Evolutionary conservation across 2,329 filamentous ascomycete species (phyloP), one percentile per base, ranked within the genome.

Genomic region (Penicillium sp.): DNA sequence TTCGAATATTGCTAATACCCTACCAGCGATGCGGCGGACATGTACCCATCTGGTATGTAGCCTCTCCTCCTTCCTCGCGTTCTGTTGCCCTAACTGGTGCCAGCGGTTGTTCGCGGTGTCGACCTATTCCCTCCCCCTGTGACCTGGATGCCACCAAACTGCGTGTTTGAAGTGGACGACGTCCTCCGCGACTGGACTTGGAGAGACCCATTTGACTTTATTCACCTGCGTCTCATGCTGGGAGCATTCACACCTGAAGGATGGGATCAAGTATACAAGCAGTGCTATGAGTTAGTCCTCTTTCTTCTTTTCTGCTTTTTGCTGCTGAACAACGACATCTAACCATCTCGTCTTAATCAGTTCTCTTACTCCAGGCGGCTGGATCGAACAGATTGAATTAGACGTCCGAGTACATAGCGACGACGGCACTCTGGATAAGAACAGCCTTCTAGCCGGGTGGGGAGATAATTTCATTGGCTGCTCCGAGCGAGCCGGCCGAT

Each of bases 121-220:
- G 65, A 67, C 44, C 54, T 67, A 5, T 67, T 64, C 13, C 59
- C 58, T 1, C 59, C 59, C 16, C 59, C 59, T 0, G 50, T 54
- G 10, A 43, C 49, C 7, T 68, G 62, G 62, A 59, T 59, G 48
- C 63, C 65, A 18, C 64, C 66, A 7, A 68, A 68, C 50, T 65
- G 59, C 38, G 14, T 59, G n/a, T 61, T 67, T 41, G 64, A 66
- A 42, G 60, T 68, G 16, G 61, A 66, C 26, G 65, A 68, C 56
- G 36, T 59, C 7, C 57, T 61, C 40, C 57, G 55, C 9, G 47
- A 58, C 1, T 67, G 64, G 64, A 63, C 59, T 23, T 63, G 58
- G 54, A 47, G 40, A 47, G 53, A 64, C 8, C 51, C 59, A 10
- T 66, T 67, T 30, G 64, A 65, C 32, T 59, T 63, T 6, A 63